These are phyloP conservation scores for Canna indica DNA, from an alignment of 176 grass and related monocot species.

Conservation along the genomic window DNA sequence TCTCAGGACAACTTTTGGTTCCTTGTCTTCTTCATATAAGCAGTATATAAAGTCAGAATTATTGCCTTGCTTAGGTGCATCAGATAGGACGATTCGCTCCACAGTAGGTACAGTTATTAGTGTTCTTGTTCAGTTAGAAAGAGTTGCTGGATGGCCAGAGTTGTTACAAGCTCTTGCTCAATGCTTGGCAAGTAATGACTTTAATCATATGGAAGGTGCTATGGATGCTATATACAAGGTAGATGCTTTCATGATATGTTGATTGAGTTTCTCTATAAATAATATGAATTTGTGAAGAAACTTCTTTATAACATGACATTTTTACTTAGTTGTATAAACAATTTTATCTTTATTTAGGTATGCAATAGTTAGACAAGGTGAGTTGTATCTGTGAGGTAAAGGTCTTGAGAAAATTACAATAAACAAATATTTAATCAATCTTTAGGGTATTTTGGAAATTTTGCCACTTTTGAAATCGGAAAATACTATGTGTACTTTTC, in stretches of 20 bases:
- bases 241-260: not conserved
- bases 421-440: no score
- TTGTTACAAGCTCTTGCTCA: conserved; percentile 71
- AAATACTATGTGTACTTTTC: no score
- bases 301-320: no score
- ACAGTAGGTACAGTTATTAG: conserved; percentile 88
- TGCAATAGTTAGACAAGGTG: no score
- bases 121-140: conserved; percentile 80
- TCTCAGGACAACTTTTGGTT: conserved; percentile 45
- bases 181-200: conserved; percentile 75
- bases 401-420: no score
- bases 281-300: not conserved
- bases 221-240: conserved; percentile 99
- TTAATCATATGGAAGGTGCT: conserved; percentile 98
- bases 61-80: conserved; percentile 69
- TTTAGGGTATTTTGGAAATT: no score
- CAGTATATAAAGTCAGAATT: conserved; percentile 79
- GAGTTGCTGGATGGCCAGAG: conserved; percentile 75
- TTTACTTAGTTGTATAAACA: no score
- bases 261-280: no score
- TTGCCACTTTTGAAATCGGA: no score
- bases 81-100: conserved; percentile 65
- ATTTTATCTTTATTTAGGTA: no score
- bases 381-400: no score
- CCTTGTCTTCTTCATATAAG: conserved; percentile 46